These are phyloP conservation scores for Knufia petricola DNA, from an alignment of 2,329 filamentous ascomycete genomes.

Conservation along the genomic window DNA sequence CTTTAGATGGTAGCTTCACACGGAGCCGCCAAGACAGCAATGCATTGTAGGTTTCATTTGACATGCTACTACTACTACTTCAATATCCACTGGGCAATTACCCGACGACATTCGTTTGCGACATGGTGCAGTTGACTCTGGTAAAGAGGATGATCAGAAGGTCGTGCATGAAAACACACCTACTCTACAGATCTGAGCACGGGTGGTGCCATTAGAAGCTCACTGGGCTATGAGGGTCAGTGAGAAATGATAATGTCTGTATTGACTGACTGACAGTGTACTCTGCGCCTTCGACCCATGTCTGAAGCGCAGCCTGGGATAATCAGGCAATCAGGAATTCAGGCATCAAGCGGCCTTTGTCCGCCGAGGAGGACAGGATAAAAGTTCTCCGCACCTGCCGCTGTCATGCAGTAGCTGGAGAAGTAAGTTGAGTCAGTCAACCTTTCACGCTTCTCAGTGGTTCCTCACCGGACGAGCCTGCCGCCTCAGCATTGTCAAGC, in stretches of 20 bases:
- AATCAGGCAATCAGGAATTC: neutral
- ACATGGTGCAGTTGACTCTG: slow-evolving; percentile 51
- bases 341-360: neutral
- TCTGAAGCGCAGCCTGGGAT: too few relatives aligned
- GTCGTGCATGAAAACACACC: slow-evolving; percentile 23
- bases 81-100: too few relatives aligned
- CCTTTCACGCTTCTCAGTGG: neutral
- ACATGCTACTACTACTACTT: too few relatives aligned
- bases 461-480: neutral
- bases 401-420: neutral
- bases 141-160: slow-evolving; percentile 29
- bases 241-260: too few relatives aligned
- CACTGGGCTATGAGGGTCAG: neutral
- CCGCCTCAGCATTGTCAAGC: neutral
- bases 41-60: neutral
- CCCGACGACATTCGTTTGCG: slow-evolving; percentile 49
- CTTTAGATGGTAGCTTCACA: slow-evolving; percentile 18
- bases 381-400: neutral
- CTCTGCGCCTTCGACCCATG: too few relatives aligned
- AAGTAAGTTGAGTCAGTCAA: neutral
- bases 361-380: neutral
- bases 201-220: slow-evolving; percentile 25
- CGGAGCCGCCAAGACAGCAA: neutral
- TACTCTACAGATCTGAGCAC: slow-evolving; percentile 19
- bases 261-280: too few relatives aligned